Conservation (phyloP, 768 basidiomycete genomes). For the Auricularia sp. region DNA sequence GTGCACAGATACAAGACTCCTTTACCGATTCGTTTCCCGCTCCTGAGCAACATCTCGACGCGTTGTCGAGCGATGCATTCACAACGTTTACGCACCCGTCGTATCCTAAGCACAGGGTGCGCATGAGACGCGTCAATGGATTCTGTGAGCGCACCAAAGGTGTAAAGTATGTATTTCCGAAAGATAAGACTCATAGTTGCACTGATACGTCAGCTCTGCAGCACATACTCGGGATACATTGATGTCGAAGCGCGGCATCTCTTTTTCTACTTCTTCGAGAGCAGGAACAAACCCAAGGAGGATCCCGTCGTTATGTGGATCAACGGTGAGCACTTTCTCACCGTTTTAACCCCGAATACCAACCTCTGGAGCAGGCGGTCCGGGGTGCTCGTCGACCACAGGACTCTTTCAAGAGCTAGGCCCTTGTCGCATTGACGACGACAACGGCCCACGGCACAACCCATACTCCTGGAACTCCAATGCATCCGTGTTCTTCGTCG, state of each 20-base stretch:
- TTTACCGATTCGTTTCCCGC: not conserved
- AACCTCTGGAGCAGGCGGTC: not conserved
- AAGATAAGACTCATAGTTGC: not conserved
- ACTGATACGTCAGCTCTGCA: constrained; percentile 12
- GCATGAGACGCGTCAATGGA: not conserved
- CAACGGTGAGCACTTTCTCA: constrained; percentile 29
- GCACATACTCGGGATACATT: constrained; percentile 58
- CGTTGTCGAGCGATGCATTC: not conserved
- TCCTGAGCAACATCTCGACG: not conserved
- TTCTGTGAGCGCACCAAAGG: not conserved
- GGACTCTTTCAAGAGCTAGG: constrained; percentile 18
- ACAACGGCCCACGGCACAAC: constrained; percentile 21
- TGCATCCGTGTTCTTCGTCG: constrained; percentile 25
- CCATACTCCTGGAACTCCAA: constrained; percentile 34
- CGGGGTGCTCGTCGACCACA: not conserved
- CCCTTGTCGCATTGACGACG: constrained; percentile 17
- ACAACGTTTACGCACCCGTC: not conserved
- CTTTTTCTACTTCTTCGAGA: constrained; percentile 73
- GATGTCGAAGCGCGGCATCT: constrained; percentile 53
- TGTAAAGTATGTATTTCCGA: not conserved
- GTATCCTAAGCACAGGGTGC: not conserved
- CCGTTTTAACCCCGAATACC: not conserved
- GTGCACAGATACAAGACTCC: not conserved
- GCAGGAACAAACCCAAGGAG: constrained; percentile 42
- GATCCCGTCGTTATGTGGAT: constrained; percentile 69